These are phyloP conservation scores for Linaria vulgaris DNA, from an alignment of 257 asterid species.

Conservation along the genomic window DNA sequence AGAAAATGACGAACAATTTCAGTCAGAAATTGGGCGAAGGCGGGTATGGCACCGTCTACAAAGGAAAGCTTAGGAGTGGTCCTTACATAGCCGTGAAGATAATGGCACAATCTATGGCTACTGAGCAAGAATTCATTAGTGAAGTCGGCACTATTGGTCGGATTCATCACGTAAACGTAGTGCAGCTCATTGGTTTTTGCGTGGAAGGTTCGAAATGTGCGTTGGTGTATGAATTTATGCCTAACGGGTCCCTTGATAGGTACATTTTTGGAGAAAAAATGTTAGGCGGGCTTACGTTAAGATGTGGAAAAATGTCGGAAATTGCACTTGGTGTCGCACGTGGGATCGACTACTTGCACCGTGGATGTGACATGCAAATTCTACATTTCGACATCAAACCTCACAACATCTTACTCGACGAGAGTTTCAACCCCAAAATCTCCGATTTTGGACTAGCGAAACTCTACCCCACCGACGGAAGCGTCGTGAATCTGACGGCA, in stretches of 20 bases:
- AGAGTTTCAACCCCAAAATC: slow-evolving; percentile 38
- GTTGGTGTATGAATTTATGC: slow-evolving; percentile 46
- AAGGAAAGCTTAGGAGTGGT: slow-evolving; percentile 52
- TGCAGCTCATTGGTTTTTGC: slow-evolving; percentile 49
- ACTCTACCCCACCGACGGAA: slow-evolving; percentile 25
- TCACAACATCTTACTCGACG: slow-evolving; percentile 37
- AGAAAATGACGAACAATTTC: slow-evolving; percentile 47
- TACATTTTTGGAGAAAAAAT: slow-evolving; percentile 39
- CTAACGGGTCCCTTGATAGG: slow-evolving; percentile 52
- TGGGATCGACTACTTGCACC: slow-evolving; percentile 44
- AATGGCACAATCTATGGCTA: slow-evolving; percentile 36
- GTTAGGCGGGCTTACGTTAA: slow-evolving; percentile 27
- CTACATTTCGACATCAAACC: slow-evolving; percentile 47
- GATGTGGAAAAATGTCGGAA: slow-evolving; percentile 39
- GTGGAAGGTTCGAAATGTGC: slow-evolving; percentile 47
- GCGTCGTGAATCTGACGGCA: slow-evolving; percentile 28
- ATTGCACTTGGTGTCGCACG: slow-evolving; percentile 46
- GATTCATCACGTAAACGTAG: slow-evolving; percentile 51
- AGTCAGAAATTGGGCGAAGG: slow-evolving; percentile 52
- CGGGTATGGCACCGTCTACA: slow-evolving; percentile 44
- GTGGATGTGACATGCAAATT: slow-evolving; percentile 45
- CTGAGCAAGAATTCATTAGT: slow-evolving; percentile 50
- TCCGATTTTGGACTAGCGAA: slow-evolving; percentile 44
- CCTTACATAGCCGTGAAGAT: slow-evolving; percentile 46
- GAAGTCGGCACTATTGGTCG: slow-evolving; percentile 56